Percentiles rank a stretch among this genome's conserved stretches.
Conservation (phyloP, 768 basidiomycete genomes). For the Leucosporidium creatinivorum region DNA sequence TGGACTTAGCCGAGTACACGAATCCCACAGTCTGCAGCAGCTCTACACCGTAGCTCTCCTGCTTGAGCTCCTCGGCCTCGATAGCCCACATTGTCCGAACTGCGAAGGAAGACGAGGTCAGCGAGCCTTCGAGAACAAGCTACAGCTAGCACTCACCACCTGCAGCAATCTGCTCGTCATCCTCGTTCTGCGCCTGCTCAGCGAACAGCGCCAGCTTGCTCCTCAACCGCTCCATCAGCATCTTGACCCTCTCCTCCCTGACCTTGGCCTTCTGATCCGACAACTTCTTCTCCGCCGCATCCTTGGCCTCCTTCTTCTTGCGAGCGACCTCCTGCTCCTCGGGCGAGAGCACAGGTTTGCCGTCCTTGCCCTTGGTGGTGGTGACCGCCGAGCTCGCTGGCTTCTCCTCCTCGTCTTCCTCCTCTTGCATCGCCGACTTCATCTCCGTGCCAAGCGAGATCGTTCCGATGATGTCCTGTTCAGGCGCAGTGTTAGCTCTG, state of each 20-base stretch:
- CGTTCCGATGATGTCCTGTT: slow-evolving; percentile 70
- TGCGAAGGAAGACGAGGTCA: neutral
- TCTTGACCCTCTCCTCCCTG: slow-evolving; percentile 65
- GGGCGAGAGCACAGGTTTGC: slow-evolving; percentile 39
- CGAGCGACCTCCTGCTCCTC: slow-evolving; percentile 59
- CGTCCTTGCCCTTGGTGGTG: neutral
- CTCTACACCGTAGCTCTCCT: slow-evolving; percentile 80
- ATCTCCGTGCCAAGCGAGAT: slow-evolving; percentile 84
- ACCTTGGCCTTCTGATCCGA: slow-evolving; percentile 62
- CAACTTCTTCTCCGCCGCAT: slow-evolving; percentile 43
- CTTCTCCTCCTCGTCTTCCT: slow-evolving; percentile 52
- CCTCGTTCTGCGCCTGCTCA: slow-evolving; percentile 52
- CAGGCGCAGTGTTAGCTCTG: neutral
- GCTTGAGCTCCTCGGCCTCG: slow-evolving; percentile 55
- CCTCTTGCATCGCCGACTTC: slow-evolving; percentile 86
- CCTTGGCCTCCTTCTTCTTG: slow-evolving; percentile 41
- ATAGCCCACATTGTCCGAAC: slow-evolving; percentile 36
- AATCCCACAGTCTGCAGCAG: slow-evolving; percentile 78
- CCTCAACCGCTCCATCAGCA: slow-evolving; percentile 68
- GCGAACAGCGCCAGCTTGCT: slow-evolving; percentile 80
- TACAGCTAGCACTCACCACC: slow-evolving; percentile 49
- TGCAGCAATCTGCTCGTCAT: slow-evolving; percentile 60
- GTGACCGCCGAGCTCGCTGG: neutral
- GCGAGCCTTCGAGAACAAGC: neutral
- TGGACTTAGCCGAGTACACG: slow-evolving; percentile 63